Evolutionary conservation across 2,329 filamentous ascomycete species (phyloP).

Genomic region (Penicillium sp.): DNA sequence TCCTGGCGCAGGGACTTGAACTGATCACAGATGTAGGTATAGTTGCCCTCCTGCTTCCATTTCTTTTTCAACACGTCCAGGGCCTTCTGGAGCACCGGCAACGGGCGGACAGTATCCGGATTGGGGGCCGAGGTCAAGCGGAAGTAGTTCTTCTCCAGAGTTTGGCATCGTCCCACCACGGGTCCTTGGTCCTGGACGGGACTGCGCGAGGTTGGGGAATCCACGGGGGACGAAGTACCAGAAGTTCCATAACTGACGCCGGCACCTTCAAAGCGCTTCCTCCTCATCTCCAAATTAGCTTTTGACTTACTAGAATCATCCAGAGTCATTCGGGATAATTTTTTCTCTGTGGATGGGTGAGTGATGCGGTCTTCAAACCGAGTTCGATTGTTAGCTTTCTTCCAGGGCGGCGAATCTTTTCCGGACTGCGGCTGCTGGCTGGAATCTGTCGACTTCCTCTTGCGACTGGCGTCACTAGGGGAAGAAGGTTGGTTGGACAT

Average conservation of each 20-base stretch:
- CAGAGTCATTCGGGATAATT: conserved; percentile 55
- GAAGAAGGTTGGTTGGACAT: conserved; percentile 35
- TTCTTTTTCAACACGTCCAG: conserved; percentile 90
- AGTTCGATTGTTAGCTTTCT: conserved; percentile 68
- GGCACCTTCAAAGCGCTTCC: conserved; percentile 77
- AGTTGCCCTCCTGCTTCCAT: conserved; percentile 92
- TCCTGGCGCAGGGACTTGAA: conserved; percentile 99
- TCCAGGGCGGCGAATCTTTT: conserved; percentile 71
- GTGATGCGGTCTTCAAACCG: conserved; percentile 77
- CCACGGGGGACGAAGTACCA: conserved; percentile 50
- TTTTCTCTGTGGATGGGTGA: conserved; percentile 61
- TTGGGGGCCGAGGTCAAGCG: conserved; percentile 90
- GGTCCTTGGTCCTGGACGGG: conserved; percentile 63
- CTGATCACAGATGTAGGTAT: conserved; percentile 97
- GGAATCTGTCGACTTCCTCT: conserved; percentile 79
- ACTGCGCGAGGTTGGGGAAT: conserved; percentile 55
- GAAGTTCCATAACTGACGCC: conserved; percentile 51
- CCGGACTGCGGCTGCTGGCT: conserved; percentile 56
- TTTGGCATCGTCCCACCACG: conserved; percentile 82
- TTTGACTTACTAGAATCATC: conserved; percentile 83
- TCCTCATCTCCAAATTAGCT: conserved; percentile 84
- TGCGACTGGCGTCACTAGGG: conserved; percentile 61
- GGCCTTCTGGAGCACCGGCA: conserved; percentile 79
- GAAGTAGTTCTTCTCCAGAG: conserved; percentile 91
- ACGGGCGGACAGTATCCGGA: conserved; percentile 84